A percentile compares a stretch with the other conserved stretches of the same genome.
Conservation (phyloP, 2,329 filamentous ascomycete species). For the Cadophora luteo-olivacea region DNA sequence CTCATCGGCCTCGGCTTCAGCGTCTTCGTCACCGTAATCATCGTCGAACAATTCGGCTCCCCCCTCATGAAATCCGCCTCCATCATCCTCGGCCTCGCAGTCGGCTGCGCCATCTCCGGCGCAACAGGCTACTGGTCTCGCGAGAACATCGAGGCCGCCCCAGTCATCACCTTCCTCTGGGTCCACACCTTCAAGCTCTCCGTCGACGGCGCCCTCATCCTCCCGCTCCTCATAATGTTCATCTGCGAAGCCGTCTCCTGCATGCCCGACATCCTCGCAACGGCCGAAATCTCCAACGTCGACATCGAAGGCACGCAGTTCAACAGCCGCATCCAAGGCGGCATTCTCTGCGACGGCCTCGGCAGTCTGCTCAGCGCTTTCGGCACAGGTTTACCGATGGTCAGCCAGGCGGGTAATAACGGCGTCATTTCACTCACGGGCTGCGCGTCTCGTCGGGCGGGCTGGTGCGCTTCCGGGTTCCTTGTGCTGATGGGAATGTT, state of each 20-base stretch:
- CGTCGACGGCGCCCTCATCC: slow-evolving; percentile 69
- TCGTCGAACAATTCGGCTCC: slow-evolving; percentile 72
- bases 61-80: slow-evolving; percentile 74
- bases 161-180: slow-evolving; percentile 73
- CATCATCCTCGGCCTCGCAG: slow-evolving; percentile 67
- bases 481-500: slow-evolving; percentile 74
- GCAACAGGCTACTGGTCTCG: slow-evolving; percentile 70
- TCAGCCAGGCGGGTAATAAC: slow-evolving; percentile 73
- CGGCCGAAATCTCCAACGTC: slow-evolving; percentile 47
- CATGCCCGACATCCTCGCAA: slow-evolving; percentile 67
- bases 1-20: slow-evolving; percentile 72
- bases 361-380: slow-evolving; percentile 68
- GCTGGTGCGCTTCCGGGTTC: slow-evolving; percentile 70
- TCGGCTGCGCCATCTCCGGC: slow-evolving; percentile 71
- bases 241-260: slow-evolving; percentile 72
- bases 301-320: slow-evolving; percentile 69
- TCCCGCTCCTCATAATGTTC: slow-evolving; percentile 68
- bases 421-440: slow-evolving; percentile 72
- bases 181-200: slow-evolving; percentile 70
- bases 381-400: slow-evolving; percentile 72
- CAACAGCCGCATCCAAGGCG: slow-evolving; percentile 73
- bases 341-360: slow-evolving; percentile 70
- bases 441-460: slow-evolving; percentile 72
- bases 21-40: slow-evolving; percentile 71
- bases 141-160: slow-evolving; percentile 63